Conservation (phyloP, 768 basidiomycete genomes). For the Daedaleopsis sinensis region DNA sequence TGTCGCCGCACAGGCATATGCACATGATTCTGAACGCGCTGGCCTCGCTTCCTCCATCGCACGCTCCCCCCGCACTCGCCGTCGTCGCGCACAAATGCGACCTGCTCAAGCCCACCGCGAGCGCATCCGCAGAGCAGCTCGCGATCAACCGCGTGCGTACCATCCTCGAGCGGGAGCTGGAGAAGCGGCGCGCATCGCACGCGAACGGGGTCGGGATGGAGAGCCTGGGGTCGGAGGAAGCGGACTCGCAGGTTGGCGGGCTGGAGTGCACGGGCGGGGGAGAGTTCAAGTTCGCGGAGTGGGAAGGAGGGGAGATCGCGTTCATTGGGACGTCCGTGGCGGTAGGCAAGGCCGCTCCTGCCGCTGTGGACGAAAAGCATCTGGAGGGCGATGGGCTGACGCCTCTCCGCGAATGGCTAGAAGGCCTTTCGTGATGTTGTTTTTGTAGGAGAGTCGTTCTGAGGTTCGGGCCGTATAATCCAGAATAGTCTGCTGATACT, state of each 20-base stretch:
- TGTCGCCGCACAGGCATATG: constrained; percentile 55
- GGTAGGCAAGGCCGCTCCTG: constrained; percentile 31
- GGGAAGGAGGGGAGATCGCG: constrained; percentile 82
- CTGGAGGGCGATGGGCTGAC: constrained; percentile 41
- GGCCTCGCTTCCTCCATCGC: constrained; percentile 74
- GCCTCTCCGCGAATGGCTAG: constrained; percentile 52
- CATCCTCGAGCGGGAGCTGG: constrained; percentile 83
- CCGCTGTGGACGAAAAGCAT: constrained; percentile 38
- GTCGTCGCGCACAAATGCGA: constrained; percentile 82
- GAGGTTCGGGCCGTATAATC: too few relatives aligned
- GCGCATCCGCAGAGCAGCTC: constrained; percentile 45
- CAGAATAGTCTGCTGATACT: too few relatives aligned
- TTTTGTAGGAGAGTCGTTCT: neutral
- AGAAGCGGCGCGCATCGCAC: constrained; percentile 71
- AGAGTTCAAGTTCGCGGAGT: constrained; percentile 72
- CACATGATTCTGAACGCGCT: constrained; percentile 72
- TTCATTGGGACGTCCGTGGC: constrained; percentile 63
- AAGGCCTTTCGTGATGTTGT: constrained; percentile 39
- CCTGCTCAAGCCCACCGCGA: constrained; percentile 54
- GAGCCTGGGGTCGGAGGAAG: constrained; percentile 70
- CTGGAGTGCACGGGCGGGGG: constrained; percentile 65
- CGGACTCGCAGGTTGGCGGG: constrained; percentile 65
- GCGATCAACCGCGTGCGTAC: constrained; percentile 73
- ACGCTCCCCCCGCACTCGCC: constrained; percentile 56
- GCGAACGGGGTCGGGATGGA: constrained; percentile 71